Evolutionary conservation across 129 eudicot genomes (phyloP).

Genomic region (Artemisia argyi): DNA sequence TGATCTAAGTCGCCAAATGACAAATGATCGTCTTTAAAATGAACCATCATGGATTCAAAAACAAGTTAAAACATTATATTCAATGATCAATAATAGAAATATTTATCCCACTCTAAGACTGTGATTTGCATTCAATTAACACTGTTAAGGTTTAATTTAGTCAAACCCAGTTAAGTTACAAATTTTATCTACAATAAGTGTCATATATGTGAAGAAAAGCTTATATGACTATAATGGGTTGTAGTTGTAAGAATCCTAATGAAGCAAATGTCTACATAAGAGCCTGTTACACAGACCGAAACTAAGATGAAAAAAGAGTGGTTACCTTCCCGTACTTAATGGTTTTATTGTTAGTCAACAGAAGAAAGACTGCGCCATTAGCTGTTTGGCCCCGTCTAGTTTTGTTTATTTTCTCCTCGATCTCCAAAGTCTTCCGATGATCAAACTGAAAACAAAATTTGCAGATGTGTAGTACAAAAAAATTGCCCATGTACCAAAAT

Average conservation of each 20-base stretch:
- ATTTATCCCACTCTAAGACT: background rate
- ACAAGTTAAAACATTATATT: background rate
- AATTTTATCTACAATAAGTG: background rate
- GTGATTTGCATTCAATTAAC: background rate
- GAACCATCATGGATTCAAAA: background rate
- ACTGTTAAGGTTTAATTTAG: background rate
- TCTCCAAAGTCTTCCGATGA: conserved; percentile 74
- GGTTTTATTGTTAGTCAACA: conserved; percentile 93
- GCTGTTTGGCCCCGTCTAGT: conserved; percentile 94
- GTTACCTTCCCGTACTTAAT: conserved; percentile 92
- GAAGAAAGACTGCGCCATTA: conserved; percentile 84
- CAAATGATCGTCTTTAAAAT: background rate
- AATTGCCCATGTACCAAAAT: no score
- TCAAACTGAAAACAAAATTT: no score
- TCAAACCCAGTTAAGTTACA: no score
- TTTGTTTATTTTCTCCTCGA: conserved; percentile 96
- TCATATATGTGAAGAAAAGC: conserved; percentile 6
- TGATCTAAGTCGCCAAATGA: background rate
- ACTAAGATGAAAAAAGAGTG: background rate
- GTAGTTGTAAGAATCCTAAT: background rate
- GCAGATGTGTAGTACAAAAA: no score
- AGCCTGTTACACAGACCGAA: background rate
- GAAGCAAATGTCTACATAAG: conserved; percentile 6
- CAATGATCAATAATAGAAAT: background rate
- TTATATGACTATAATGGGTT: background rate